phyloP scores from a whole-genome alignment of 305 asterid genomes.

The Ilex paraguariensis region DNA sequence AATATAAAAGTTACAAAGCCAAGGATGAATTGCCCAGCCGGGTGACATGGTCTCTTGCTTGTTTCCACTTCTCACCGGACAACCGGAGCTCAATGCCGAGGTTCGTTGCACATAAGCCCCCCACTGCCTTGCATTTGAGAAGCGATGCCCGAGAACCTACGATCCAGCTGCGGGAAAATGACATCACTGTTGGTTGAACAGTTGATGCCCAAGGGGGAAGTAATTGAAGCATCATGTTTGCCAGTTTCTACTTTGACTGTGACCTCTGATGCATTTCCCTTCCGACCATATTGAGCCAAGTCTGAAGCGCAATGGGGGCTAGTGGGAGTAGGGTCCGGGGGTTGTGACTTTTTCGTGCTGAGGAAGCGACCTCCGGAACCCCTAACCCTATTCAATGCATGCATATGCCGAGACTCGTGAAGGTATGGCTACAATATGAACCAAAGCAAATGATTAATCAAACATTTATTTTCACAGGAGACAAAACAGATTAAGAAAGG shows the following conservation, averaged over 20 bases:
- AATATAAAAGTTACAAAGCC: conserved; percentile 45
- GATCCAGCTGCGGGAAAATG: conserved; percentile 35
- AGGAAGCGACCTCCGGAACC: conserved; percentile 93
- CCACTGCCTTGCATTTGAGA: conserved; percentile 37
- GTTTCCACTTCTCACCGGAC: conserved; percentile 50
- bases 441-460: neutral
- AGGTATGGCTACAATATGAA: conserved; percentile 71
- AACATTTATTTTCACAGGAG: neutral
- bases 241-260: conserved; percentile 13
- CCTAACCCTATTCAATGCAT: conserved; percentile 84
- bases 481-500: too few species aligned
- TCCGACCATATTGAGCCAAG: conserved; percentile 21
- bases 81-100: conserved; percentile 46
- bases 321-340: conserved; percentile 23
- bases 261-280: conserved; percentile 10
- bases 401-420: conserved; percentile 96
- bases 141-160: conserved; percentile 23
- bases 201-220: conserved; percentile 15
- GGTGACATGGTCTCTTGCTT: neutral
- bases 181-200: conserved; percentile 14
- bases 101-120: conserved; percentile 36
- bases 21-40: conserved; percentile 84
- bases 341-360: conserved; percentile 64
- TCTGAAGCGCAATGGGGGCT: conserved; percentile 22
- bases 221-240: conserved; percentile 23